Evolutionary conservation across 2,329 filamentous ascomycete species (phyloP).

Genomic region (Trichoderma simmonsii): DNA sequence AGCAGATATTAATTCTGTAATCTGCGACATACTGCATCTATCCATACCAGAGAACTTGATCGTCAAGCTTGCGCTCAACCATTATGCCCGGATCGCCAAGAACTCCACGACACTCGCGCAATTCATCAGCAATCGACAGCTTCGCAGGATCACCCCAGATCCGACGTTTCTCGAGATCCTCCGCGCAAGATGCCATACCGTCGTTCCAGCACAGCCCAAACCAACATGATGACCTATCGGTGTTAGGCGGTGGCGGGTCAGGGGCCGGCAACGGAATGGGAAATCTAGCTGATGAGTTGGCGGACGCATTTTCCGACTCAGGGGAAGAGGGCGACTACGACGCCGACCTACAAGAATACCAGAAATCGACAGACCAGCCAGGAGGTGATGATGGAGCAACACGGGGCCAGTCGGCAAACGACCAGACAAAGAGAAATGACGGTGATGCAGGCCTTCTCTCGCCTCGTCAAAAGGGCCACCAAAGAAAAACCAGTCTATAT

Average conservation of each 20-base stretch:
- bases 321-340: conserved; percentile 56
- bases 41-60: neutral
- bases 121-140: conserved; percentile 54
- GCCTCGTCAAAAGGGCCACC: conserved; percentile 45
- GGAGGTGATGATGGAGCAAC: neutral
- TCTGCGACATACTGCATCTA: neutral
- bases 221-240: conserved; percentile 48
- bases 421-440: conserved; percentile 32
- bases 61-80: conserved; percentile 16
- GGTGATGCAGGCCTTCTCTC: conserved; percentile 46
- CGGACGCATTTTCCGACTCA: conserved; percentile 66
- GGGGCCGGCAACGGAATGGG: conserved; percentile 59
- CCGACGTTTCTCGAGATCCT: conserved; percentile 51
- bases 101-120: conserved; percentile 58
- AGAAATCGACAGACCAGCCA: neutral
- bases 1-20: neutral
- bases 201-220: conserved; percentile 48
- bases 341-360: conserved; percentile 32
- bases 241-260: conserved; percentile 42
- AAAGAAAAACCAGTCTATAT: conserved; percentile 57
- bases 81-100: conserved; percentile 44
- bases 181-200: conserved; percentile 48
- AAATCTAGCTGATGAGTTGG: conserved; percentile 77
- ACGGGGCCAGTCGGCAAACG: conserved; percentile 27
- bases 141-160: conserved; percentile 44